Evolutionary conservation across 768 basidiomycete species (phyloP).

Genomic region (Suillus hirtellus): DNA sequence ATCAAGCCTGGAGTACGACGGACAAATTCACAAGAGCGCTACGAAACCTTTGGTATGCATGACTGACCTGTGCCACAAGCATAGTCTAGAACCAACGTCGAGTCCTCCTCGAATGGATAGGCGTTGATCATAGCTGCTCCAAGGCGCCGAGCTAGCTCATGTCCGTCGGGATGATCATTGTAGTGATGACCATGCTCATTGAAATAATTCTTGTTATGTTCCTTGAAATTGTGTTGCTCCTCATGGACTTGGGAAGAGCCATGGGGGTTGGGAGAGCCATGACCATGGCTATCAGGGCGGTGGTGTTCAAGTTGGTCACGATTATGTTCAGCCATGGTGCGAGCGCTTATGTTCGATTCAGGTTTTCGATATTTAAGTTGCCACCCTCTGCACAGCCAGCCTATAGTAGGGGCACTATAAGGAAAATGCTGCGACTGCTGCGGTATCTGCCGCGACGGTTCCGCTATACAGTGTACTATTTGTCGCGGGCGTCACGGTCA

Average conservation of each 20-base stretch:
- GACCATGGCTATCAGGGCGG: background rate
- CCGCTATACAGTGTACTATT: too few species aligned
- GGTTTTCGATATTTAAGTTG: background rate
- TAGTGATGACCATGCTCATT: slow-evolving; percentile 26
- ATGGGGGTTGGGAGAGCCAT: background rate
- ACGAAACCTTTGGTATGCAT: background rate
- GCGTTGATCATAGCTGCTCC: slow-evolving; percentile 30
- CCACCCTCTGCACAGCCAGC: background rate
- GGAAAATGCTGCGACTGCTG: too few species aligned
- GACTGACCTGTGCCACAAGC: slow-evolving; percentile 70
- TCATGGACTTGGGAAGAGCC: background rate
- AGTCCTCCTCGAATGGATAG: slow-evolving; percentile 53
- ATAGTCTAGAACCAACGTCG: slow-evolving; percentile 66
- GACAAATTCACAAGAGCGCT: background rate
- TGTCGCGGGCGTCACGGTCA: too few species aligned
- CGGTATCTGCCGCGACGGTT: too few species aligned
- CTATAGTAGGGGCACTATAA: background rate
- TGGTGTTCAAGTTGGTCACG: slow-evolving; percentile 5
- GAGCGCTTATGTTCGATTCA: background rate
- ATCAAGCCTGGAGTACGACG: slow-evolving; percentile 49
- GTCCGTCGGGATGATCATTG: slow-evolving; percentile 23
- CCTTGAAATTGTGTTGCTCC: slow-evolving; percentile 16
- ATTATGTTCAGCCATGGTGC: slow-evolving; percentile 5
- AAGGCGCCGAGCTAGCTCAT: slow-evolving; percentile 23
- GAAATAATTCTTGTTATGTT: slow-evolving; percentile 30